A percentile compares a stretch with the other conserved stretches of the same genome.
These are phyloP conservation scores for Hyaloscypha variabilis DNA, from an alignment of 495 filamentous ascomycete genomes.

Conservation along the genomic window DNA sequence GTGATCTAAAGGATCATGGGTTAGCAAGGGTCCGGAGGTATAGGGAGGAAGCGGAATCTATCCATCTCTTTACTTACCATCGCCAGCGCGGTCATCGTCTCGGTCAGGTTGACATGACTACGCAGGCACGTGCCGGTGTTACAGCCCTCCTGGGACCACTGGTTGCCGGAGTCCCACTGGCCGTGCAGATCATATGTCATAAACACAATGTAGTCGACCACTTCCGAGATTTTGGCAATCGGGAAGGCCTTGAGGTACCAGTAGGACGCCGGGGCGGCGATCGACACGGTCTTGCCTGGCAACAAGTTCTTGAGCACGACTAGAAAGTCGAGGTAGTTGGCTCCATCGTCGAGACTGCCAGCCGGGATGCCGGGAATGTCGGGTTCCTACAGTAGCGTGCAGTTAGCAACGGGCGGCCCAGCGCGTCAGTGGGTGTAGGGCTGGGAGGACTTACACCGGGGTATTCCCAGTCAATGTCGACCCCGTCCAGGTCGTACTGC, in stretches of 20 bases:
- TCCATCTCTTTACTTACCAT: no score
- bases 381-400: constrained; percentile 16
- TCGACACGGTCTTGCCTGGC: constrained; percentile 5
- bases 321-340: constrained; percentile 34
- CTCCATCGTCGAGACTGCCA: constrained; percentile 31
- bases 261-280: constrained; percentile 34
- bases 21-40: no score
- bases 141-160: no score
- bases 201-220: constrained; percentile 39
- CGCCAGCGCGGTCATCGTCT: no score
- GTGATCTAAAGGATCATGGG: neutral
- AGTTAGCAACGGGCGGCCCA: neutral
- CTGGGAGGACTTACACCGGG: constrained; percentile 27
- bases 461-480: constrained; percentile 33
- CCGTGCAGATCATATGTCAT: constrained; percentile 44
- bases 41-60: no score
- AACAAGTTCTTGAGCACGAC: constrained; percentile 3
- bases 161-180: no score
- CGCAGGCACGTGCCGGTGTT: no score
- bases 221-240: constrained; percentile 27
- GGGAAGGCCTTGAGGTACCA: constrained; percentile 41
- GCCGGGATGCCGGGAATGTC: constrained; percentile 44
- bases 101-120: no score
- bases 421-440: neutral
- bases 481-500: constrained; percentile 33